phyloP scores from a whole-genome alignment of 2,329 filamentous ascomycete genomes.

The Neonectria coccinea region DNA sequence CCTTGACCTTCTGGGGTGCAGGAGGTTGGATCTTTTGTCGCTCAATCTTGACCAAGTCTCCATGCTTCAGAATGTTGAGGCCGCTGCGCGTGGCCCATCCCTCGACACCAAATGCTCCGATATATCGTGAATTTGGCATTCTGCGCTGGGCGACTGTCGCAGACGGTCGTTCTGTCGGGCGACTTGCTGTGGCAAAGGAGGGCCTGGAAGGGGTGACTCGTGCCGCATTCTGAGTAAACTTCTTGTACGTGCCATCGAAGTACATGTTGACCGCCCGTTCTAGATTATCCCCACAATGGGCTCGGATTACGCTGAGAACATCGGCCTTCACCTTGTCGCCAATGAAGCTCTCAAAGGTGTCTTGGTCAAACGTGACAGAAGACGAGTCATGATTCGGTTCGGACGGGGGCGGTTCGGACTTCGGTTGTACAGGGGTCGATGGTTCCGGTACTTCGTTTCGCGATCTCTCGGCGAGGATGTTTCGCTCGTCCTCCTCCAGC shows the following conservation, averaged over 20 bases:
- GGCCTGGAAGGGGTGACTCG: constrained; percentile 22
- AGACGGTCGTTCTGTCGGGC: constrained; percentile 28
- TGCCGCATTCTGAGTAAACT: constrained; percentile 51
- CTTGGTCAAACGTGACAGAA: constrained; percentile 63
- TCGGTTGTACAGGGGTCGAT: constrained; percentile 21
- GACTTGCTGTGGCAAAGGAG: constrained; percentile 20
- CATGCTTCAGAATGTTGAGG: constrained; percentile 78
- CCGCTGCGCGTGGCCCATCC: constrained; percentile 94
- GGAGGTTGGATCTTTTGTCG: constrained; percentile 79
- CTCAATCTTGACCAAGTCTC: constrained; percentile 87
- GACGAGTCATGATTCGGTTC: constrained; percentile 41
- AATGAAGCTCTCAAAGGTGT: constrained; percentile 69
- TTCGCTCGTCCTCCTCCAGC: constrained; percentile 32
- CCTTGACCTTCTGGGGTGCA: constrained; percentile 58
- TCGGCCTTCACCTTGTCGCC: constrained; percentile 66
- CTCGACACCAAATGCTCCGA: constrained; percentile 91
- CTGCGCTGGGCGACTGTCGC: constrained; percentile 32
- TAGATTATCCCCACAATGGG: constrained; percentile 67
- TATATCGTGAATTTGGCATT: constrained; percentile 71
- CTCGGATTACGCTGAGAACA: constrained; percentile 62
- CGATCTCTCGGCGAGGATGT: constrained; percentile 28
- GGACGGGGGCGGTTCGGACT: constrained; percentile 18
- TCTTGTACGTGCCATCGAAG: constrained; percentile 76
- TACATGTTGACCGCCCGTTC: constrained; percentile 77
- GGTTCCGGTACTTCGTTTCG: constrained; percentile 30